phyloP scores from a whole-genome alignment of 75 land plant species.

The Isoetes taiwanensis region DNA sequence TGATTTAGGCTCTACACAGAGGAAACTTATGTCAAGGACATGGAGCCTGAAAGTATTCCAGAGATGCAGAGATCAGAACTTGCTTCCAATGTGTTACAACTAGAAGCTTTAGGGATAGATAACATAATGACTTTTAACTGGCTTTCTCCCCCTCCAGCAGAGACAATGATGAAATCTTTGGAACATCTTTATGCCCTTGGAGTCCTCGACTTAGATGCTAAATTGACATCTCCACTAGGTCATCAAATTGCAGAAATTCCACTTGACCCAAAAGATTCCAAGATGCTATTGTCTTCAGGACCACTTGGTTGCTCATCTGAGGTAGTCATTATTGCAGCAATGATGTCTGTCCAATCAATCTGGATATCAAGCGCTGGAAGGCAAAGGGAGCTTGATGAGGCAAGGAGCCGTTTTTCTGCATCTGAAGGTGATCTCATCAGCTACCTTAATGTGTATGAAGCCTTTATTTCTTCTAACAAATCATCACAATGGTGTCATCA shows the following conservation, averaged over 20 bases:
- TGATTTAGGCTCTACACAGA: conserved; percentile 92
- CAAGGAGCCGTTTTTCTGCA: conserved; percentile 70
- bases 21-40: conserved; percentile 56
- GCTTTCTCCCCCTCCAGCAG: conserved; percentile 83
- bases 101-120: conserved; percentile 91
- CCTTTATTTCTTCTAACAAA: too few relatives aligned
- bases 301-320: neutral
- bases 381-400: conserved; percentile 83
- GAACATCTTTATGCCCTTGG: conserved; percentile 80
- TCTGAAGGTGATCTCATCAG: too few relatives aligned
- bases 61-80: conserved; percentile 94
- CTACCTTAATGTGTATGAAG: too few relatives aligned
- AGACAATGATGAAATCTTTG: conserved; percentile 83
- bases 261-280: too few relatives aligned
- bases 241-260: conserved; percentile 96
- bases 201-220: conserved; percentile 74
- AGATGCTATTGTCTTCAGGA: neutral
- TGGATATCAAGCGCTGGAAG: conserved; percentile 67
- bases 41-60: conserved; percentile 68
- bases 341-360: conserved; percentile 48
- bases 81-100: conserved; percentile 62
- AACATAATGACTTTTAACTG: conserved; percentile 90
- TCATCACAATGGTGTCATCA: too few relatives aligned
- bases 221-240: conserved; percentile 79
- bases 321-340: conserved; percentile 67